Base-by-base conservation (phyloP, 495 filamentous ascomycete genomes). In the Podospora anserina region DNA sequence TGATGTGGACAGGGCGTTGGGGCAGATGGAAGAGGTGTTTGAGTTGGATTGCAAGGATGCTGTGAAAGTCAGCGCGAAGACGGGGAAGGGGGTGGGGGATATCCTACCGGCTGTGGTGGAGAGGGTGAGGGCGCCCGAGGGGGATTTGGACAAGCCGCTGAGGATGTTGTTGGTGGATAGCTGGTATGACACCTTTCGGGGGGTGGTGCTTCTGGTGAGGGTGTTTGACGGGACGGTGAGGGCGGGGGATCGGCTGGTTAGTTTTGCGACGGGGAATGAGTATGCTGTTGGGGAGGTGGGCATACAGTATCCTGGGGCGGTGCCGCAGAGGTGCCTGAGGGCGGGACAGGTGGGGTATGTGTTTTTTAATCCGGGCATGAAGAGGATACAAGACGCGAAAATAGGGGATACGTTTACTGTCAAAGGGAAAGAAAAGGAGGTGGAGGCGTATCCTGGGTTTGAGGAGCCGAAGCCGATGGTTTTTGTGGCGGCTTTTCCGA, bases 381-480 rank as follows among this genome's bases (percentile, higher is more conserved):
- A 97, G 80, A 85, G 88, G 66, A 96, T 91, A 68, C 89, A 95
- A 73, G 95, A 99, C 73, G 93, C 95, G 62, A 96, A 97, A 80
- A 89, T 98, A 61, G 95, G 95, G 23, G 96, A 98, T 71, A 98
- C 95, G 1, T 97, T 90, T 74, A 97, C 95, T 2, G 89, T 84
- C n/a, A 87, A 93, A 7, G 94, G 94, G 0, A 88, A 79, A 16
- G 91, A 97, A 77, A 87, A 88, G 68, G 70, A 82, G 1, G 93
- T 99, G 1, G 85, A 92, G 75, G 88, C 91, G 20, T 88, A 93
- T 66, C 92, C 92, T 0, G 96, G 95, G 0, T 99, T 99, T 69
- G 95, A 97, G 78, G 96, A 99, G 75, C 95, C 95, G 6, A 96
- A 99, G 78, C 89, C 94, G 2, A 99, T 99, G 95, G 95, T 97